Evolutionary conservation across 371 early-diverging fungal species (phyloP), one percentile per base, ranked within the genome.

Genomic region (Basidiobolus meristosporus): DNA sequence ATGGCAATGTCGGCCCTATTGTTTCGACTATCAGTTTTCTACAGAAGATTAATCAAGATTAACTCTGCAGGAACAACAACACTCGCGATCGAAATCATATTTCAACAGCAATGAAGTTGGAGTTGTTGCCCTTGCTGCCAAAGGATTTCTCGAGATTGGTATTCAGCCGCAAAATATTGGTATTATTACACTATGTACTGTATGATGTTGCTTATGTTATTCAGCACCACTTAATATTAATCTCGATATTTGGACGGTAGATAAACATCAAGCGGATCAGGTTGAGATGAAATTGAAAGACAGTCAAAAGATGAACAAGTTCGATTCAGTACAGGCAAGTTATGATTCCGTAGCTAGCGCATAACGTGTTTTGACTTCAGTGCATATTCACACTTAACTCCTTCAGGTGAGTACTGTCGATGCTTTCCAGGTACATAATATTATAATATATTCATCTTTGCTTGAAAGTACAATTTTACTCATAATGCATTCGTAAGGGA

Each of bases 321-420:
- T 53, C 21, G 34, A 41, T 36, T 36, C 57, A 15, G 53, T 55
- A 43, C 57, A 49, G 46, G 48, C 17, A 44, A 39, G 21, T 14
- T 39, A 40, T 17, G 7, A 21, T 35, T 21, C 42, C 29, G 11
- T 21, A 29, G 17, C 17, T 28, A 5, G 7, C 17, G 15, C n/a
- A 36, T 11, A 15, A 18, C 9, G 12, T 21, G 9, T 21, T 4
- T 3, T n/a, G 9, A 10, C n/a, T 16, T 30, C 20, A 9, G 4
- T 7, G 16, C 41, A 3, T 19, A 3, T 17, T 12, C 18, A 10
- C 15, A 4, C 1, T n/a, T 28, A 11, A 33, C n/a, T n/a, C 6
- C 14, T 41, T 39, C 46, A 68, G 60, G 58, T 70, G 2, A 70
- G 73, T 7, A 85, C 86, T 0, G 82, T 83, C 1, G 89, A 88